Evolutionary conservation across 1,284 basidiomycete genomes (phyloP).

Genomic region (Cutaneotrichosporon spelunceum): DNA sequence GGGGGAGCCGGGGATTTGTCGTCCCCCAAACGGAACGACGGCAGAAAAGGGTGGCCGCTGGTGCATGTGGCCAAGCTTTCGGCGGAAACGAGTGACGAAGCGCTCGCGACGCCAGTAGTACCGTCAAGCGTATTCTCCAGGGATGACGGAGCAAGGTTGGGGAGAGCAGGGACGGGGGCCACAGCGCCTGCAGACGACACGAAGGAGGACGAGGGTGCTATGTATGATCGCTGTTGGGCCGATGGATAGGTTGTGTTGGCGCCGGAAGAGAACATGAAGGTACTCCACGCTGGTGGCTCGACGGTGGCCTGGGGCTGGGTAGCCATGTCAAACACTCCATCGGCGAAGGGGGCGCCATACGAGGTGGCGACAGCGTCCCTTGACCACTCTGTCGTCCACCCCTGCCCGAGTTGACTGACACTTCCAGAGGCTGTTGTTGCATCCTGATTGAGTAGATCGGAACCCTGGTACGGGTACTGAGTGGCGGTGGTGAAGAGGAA

Average conservation of each 20-base stretch:
- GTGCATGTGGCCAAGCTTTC: neutral
- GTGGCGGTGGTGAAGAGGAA: neutral
- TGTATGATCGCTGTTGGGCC: neutral
- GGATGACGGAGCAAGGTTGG: neutral
- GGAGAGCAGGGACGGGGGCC: neutral
- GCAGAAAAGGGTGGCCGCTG: neutral
- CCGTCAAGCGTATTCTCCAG: neutral
- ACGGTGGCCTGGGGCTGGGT: neutral
- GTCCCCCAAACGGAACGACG: neutral
- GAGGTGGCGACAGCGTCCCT: slow-evolving; percentile 7
- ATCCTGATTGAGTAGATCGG: neutral
- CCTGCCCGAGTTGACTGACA: neutral
- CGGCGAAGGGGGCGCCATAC: slow-evolving; percentile 4
- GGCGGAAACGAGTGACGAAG: neutral
- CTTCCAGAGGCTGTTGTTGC: neutral
- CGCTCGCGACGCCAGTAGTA: neutral
- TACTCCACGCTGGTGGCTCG: neutral
- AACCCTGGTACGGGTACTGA: neutral
- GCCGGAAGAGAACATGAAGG: neutral
- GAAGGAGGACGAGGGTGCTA: neutral
- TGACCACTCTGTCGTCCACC: slow-evolving; percentile 7
- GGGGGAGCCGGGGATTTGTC: neutral
- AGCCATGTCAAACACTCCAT: neutral
- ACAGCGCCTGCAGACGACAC: neutral
- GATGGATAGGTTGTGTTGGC: neutral